Evolutionary conservation across 2,329 filamentous ascomycete genomes (phyloP).

Genomic region (Xylaria sp.): DNA sequence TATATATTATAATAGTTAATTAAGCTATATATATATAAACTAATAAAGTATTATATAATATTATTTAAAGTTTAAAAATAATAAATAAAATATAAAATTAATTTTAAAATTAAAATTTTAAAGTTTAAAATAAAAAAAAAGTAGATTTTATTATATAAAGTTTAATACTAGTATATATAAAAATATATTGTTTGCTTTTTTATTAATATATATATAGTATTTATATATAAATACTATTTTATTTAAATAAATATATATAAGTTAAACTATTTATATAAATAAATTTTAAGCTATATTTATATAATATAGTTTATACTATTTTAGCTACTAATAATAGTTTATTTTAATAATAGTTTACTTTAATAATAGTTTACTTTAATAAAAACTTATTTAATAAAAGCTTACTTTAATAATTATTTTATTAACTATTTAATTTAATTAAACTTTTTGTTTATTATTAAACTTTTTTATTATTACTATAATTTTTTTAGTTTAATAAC

Average conservation of each 20-base stretch:
- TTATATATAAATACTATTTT: neutral
- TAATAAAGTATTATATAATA: neutral
- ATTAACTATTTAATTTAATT: neutral
- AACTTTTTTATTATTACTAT: neutral
- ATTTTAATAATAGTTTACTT: neutral
- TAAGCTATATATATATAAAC: neutral
- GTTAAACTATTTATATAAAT: neutral
- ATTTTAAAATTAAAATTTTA: neutral
- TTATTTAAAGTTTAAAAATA: neutral
- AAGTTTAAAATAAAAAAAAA: neutral
- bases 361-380: too few relatives aligned
- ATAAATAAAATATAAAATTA: neutral
- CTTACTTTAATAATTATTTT: neutral
- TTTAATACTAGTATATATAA: too few relatives aligned
- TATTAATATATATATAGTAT: too few relatives aligned
- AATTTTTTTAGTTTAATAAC: neutral
- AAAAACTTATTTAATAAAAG: neutral
- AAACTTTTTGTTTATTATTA: neutral
- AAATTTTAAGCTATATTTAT: too few relatives aligned
- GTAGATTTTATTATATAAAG: too few relatives aligned
- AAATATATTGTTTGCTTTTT: too few relatives aligned
- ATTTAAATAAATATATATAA: neutral
- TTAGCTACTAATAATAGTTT: too few relatives aligned
- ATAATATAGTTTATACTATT: too few relatives aligned
- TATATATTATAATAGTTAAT: conserved; percentile 1